Conservation (phyloP, 768 basidiomycete genomes). For the Trametes villosa region DNA sequence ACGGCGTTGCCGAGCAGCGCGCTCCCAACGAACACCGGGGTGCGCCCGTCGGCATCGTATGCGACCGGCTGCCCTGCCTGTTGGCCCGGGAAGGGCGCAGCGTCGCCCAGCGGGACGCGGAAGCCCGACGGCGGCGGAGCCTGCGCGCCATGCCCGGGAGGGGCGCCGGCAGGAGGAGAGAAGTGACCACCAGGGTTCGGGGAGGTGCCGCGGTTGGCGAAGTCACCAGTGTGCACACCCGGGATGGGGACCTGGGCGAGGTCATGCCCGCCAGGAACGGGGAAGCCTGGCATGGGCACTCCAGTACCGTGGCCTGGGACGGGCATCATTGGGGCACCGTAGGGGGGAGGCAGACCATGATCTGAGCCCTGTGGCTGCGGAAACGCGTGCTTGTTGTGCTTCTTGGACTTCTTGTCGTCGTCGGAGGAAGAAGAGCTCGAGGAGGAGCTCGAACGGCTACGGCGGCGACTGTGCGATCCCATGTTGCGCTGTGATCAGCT, state of each 20-base stretch:
- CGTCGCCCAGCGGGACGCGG: slow-evolving; percentile 58
- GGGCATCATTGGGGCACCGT: neutral
- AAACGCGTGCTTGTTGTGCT: slow-evolving; percentile 30
- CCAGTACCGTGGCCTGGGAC: neutral
- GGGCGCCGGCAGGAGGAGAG: slow-evolving; percentile 9
- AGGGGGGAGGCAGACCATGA: slow-evolving; percentile 11
- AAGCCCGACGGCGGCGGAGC: slow-evolving; percentile 64
- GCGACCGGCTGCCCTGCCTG: slow-evolving; percentile 56
- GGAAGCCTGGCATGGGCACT: slow-evolving; percentile 9
- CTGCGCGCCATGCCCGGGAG: neutral
- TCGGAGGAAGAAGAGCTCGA: slow-evolving; percentile 29
- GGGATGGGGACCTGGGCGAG: slow-evolving; percentile 17
- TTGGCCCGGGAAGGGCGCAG: slow-evolving; percentile 43
- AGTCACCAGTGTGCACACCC: neutral
- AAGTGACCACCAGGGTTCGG: neutral
- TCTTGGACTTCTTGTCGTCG: slow-evolving; percentile 35
- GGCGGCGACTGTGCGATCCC: slow-evolving; percentile 26
- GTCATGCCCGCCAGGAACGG: slow-evolving; percentile 6
- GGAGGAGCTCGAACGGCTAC: slow-evolving; percentile 28
- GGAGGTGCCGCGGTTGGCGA: neutral
- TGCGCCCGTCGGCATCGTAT: slow-evolving; percentile 57
- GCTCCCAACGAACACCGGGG: slow-evolving; percentile 73
- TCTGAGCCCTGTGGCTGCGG: neutral
- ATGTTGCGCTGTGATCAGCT: slow-evolving; percentile 6
- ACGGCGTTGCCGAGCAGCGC: slow-evolving; percentile 68